Base-by-base conservation (phyloP, 306 rosid genomes). In the Cicer judaicum region DNA sequence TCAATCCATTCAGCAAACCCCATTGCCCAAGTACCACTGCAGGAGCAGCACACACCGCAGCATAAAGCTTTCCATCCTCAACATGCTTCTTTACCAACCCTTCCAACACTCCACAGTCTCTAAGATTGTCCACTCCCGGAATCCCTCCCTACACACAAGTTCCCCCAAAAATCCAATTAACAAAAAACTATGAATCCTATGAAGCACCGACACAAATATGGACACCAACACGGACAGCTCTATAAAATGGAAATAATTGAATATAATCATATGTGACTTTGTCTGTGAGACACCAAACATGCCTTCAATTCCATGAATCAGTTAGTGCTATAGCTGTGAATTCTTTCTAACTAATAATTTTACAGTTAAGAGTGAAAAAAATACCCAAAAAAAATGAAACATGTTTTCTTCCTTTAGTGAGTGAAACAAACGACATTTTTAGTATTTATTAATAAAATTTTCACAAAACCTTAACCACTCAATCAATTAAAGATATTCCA, bases 31-130 rank as follows among this genome's bases (percentile, higher is more conserved):
- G 88, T 18, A 82, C 93, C 80, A 83, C 96, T 0, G 96, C 98
- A 64, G 98, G 98, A 66, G 98, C 90, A 83, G 97, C 97, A 82
- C 97, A 93, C 1, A 93, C 83, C 3, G 96, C 98, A 5, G 97
- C 91, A 78, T 88, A 90, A 61, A 85, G 89, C 81, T 86, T 83
- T 64, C 94, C 96, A 21, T 89, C 87, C 42, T 83, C 81, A 8
- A 91, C 98, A 63, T 91, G 98, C 79, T 74, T 80, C 70, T 74
- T 80, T 74, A 80, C 84, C 52, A 80, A 68, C 52, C 34, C 75
- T 60, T 80, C 80, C 72, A 74, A 41, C 65, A 59, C 80, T 41
- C 68, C 63, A 34, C 76, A 48, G 57, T 80, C 84, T 52, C 84
- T 49, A 14, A 80, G 76, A 80, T 80, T 74, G 19, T 80, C 84